phyloP scores from a whole-genome alignment of 345 rosid species.

The Eucalyptus regnans region DNA sequence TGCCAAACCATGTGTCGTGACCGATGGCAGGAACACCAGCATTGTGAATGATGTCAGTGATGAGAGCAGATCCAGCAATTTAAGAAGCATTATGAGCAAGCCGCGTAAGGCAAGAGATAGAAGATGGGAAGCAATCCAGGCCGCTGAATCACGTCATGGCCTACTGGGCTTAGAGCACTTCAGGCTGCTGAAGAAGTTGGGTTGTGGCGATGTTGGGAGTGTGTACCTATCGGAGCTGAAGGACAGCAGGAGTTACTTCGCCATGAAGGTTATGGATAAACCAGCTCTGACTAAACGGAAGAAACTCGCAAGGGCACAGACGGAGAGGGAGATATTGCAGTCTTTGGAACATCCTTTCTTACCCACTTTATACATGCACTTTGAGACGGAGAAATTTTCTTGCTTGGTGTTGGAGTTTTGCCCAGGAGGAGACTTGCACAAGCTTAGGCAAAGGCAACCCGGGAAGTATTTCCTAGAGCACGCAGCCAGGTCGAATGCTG shows the following conservation, averaged over 20 bases:
- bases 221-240: constrained; percentile 75
- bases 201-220: constrained; percentile 82
- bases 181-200: constrained; percentile 40
- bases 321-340: constrained; percentile 69
- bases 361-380: constrained; percentile 74
- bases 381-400: constrained; percentile 62
- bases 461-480: constrained; percentile 69
- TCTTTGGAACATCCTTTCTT: constrained; percentile 84
- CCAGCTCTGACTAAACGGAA: constrained; percentile 48
- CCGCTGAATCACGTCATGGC: constrained; percentile 24
- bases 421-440: constrained; percentile 82
- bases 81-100: constrained; percentile 42
- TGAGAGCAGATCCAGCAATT: constrained; percentile 60
- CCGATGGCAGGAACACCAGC: constrained; percentile 50
- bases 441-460: constrained; percentile 68
- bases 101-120: constrained; percentile 74
- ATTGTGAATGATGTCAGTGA: constrained; percentile 54
- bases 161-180: constrained; percentile 49
- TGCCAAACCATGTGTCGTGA: constrained; percentile 15
- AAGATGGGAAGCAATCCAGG: constrained; percentile 84
- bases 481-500: constrained; percentile 50
- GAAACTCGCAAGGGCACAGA: constrained; percentile 77
- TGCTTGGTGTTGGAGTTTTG: constrained; percentile 90
- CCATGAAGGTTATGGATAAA: constrained; percentile 78
- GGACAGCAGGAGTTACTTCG: constrained; percentile 48